Conservation (phyloP, 2,329 filamentous ascomycete genomes). For the Pseudocercospora eumusae region DNA sequence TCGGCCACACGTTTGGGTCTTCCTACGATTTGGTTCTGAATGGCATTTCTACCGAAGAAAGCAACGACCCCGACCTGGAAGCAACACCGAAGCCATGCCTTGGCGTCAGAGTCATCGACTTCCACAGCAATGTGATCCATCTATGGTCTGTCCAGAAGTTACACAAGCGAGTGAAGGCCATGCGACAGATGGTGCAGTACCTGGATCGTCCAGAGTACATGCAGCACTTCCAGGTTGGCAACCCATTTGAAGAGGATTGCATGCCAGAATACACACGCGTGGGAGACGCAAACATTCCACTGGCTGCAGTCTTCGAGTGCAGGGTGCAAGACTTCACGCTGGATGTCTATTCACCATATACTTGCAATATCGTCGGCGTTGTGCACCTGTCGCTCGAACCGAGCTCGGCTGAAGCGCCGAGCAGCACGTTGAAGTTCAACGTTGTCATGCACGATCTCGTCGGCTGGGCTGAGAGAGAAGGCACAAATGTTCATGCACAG, state of each 20-base stretch:
- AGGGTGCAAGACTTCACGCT: slow-evolving; percentile 91
- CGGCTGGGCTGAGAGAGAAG: slow-evolving; percentile 93
- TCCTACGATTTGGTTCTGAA: slow-evolving; percentile 97
- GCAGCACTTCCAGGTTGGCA: slow-evolving; percentile 87
- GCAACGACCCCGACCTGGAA: slow-evolving; percentile 68
- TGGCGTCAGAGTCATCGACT: slow-evolving; percentile 86
- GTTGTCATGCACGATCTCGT: slow-evolving; percentile 96
- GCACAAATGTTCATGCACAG: slow-evolving; percentile 92
- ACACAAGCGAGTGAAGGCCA: slow-evolving; percentile 79
- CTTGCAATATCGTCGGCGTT: slow-evolving; percentile 84
- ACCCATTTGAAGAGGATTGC: slow-evolving; percentile 84
- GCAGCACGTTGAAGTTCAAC: slow-evolving; percentile 94
- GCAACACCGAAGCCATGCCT: slow-evolving; percentile 85
- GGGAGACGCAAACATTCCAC: slow-evolving; percentile 87
- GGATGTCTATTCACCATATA: slow-evolving; percentile 90
- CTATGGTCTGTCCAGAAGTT: slow-evolving; percentile 95
- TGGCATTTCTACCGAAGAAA: slow-evolving; percentile 82
- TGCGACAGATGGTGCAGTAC: slow-evolving; percentile 97
- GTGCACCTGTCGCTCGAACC: slow-evolving; percentile 89
- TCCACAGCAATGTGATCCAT: slow-evolving; percentile 79
- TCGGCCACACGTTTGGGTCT: slow-evolving; percentile 84
- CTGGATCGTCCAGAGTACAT: slow-evolving; percentile 93
- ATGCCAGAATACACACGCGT: slow-evolving; percentile 91
- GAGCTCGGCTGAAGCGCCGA: slow-evolving; percentile 86
- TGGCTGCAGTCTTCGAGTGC: slow-evolving; percentile 90